Conservation (phyloP, 305 asterid species). For the Plantago coronopus region DNA sequence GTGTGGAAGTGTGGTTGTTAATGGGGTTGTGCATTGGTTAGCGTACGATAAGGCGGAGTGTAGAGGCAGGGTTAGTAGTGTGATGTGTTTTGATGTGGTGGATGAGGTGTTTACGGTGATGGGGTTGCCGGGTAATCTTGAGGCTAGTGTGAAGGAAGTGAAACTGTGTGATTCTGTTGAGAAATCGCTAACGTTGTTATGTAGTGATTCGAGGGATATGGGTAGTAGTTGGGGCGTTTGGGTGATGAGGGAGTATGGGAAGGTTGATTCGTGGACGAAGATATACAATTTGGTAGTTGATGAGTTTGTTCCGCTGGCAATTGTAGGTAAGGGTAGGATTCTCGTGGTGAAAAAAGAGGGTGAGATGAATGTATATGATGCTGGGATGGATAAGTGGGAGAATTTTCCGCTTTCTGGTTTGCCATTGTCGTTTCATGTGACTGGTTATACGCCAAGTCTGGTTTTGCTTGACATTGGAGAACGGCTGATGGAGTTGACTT, state of each 20-base stretch:
- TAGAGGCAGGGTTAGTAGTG: neutral
- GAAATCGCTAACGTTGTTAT: neutral
- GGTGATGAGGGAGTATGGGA: neutral
- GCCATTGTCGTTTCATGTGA: neutral
- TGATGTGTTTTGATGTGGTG: neutral
- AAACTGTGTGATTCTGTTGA: neutral
- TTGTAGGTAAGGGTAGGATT: neutral
- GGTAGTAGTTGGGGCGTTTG: neutral
- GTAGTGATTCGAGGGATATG: neutral
- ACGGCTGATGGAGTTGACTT: too few relatives aligned
- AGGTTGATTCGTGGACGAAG: neutral
- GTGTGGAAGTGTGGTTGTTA: neutral
- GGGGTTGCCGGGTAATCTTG: neutral
- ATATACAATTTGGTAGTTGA: neutral
- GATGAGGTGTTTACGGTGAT: neutral
- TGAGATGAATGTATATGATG: neutral
- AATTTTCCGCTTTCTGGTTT: neutral
- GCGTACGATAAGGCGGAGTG: neutral
- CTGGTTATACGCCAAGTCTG: neutral
- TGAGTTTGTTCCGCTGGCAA: neutral
- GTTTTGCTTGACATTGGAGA: neutral
- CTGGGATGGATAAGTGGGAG: neutral
- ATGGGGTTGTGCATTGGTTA: constrained; percentile 4
- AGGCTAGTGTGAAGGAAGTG: neutral
- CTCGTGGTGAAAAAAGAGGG: neutral